Percentiles rank a stretch among this genome's conserved stretches.
Conservation (phyloP, 345 rosid genomes). For the Firmiana major region DNA sequence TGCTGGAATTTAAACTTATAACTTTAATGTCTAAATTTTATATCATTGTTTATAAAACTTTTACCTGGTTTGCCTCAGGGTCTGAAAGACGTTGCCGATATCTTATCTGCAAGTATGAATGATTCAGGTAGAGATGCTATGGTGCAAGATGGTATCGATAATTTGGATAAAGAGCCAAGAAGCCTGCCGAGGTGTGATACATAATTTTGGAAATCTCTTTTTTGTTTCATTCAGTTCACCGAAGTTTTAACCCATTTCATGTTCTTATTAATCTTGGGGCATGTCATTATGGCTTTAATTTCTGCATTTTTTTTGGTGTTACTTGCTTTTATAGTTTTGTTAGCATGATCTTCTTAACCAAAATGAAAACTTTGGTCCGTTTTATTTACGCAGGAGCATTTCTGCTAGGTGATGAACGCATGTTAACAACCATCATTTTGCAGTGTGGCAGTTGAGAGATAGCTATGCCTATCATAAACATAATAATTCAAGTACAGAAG, state of each 20-base stretch:
- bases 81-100: constrained; percentile 43
- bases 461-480: neutral
- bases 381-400: neutral
- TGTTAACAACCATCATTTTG: neutral
- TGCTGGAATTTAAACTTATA: neutral
- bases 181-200: constrained; percentile 35
- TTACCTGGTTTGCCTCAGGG: constrained; percentile 38
- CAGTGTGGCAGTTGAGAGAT: neutral
- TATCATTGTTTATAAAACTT: too few relatives aligned
- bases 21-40: neutral
- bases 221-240: neutral
- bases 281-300: too few relatives aligned
- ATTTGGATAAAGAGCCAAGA: constrained; percentile 28
- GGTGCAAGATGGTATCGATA: constrained; percentile 22
- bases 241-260: neutral
- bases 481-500: neutral
- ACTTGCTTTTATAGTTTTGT: too few relatives aligned
- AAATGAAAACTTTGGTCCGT: too few relatives aligned
- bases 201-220: neutral
- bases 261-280: too few relatives aligned
- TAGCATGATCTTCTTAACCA: too few relatives aligned
- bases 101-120: constrained; percentile 16
- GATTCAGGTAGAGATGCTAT: constrained; percentile 24
- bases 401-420: neutral
- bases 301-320: too few relatives aligned